phyloP scores from a whole-genome alignment of 1,284 basidiomycete genomes.

The Malassezia brasiliensis region DNA sequence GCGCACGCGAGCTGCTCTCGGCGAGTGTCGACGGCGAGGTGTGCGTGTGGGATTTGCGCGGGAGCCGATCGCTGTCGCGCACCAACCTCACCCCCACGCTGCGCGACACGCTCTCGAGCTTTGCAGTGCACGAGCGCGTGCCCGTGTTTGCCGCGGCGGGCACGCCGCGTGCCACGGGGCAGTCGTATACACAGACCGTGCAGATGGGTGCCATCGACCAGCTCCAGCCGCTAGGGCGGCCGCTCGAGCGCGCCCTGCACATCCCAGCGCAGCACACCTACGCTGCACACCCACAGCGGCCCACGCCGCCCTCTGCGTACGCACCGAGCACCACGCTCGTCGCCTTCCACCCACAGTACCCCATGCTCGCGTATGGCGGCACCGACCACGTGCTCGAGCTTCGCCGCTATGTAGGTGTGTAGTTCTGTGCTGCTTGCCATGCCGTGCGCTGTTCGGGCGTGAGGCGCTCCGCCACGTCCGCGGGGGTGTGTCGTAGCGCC shows the following conservation, averaged over 20 bases:
- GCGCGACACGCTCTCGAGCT: conserved; percentile 57
- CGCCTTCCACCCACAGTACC: conserved; percentile 43
- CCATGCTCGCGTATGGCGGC: conserved; percentile 38
- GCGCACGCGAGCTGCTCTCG: conserved; percentile 69
- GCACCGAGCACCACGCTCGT: conserved; percentile 35
- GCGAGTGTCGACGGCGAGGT: conserved; percentile 86
- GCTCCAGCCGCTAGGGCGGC: conserved; percentile 2
- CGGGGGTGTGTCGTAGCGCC: background rate
- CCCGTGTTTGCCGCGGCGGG: conserved; percentile 66
- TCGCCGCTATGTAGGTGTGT: conserved; percentile 13
- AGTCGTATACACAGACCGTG: conserved; percentile 12
- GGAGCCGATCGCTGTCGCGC: conserved; percentile 61
- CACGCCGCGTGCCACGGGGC: conserved; percentile 3
- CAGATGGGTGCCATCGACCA: conserved; percentile 18
- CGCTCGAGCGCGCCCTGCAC: conserved; percentile 16
- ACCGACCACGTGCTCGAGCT: conserved; percentile 31
- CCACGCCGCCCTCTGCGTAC: conserved; percentile 23
- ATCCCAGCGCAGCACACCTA: conserved; percentile 13
- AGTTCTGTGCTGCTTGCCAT: background rate
- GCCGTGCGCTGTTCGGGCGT: background rate
- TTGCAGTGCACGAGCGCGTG: conserved; percentile 77
- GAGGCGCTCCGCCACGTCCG: background rate
- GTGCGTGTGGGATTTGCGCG: conserved; percentile 81
- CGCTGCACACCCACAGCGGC: background rate
- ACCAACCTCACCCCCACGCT: conserved; percentile 54